Evolutionary conservation across 106 monocot genomes (phyloP), one percentile per base, ranked within the genome.

Genomic region (Dioscorea alata): DNA sequence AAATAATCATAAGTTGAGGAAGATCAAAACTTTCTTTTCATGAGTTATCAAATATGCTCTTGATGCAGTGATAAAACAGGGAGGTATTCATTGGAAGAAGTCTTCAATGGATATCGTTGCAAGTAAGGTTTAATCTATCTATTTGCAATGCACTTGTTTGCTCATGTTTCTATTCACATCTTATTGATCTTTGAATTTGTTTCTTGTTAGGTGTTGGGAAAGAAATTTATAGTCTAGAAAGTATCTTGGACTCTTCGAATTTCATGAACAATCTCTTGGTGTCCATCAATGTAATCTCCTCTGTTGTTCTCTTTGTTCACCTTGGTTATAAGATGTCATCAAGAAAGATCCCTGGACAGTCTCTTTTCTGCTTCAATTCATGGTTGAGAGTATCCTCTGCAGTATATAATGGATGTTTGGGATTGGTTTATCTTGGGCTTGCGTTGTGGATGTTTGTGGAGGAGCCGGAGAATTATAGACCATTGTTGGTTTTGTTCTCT

Each of bases 401-500:
- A 0, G 68, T 28, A 15, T 75, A 71, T 49, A 85, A 83, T 71
- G 78, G 50, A 0, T 74, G 80, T 60, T 48, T 87, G 63, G 86
- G 89, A 33, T 35, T 83, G 52, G 58, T 48, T 54, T 87, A 92
- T 67, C 19, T 89, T 0, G 86, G 75, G 13, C 63, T 84, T 17
- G 77, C 71, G 8, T 42, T 80, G 6, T 82, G 78, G 73, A 73
- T 80, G 54, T 50, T 88, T 64, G 74, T 23, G 18, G 86, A 73
- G 18, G 67, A 66, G 4, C 32, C 70, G 15, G 74, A 35, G 49
- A 68, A 52, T 16, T 78, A 64, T 34, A 18, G 75, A 10, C 78
- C 82, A 53, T 89, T 86, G 86, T 4, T 83, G 7, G 76, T 81
- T 16, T 17, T 77, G 16, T 72, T 92, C 10, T 54, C 71, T n/a